Percentiles rank a stretch among this genome's conserved stretches.
phyloP scores from a whole-genome alignment of 345 rosid species.

The Raphanus raphanistrum region DNA sequence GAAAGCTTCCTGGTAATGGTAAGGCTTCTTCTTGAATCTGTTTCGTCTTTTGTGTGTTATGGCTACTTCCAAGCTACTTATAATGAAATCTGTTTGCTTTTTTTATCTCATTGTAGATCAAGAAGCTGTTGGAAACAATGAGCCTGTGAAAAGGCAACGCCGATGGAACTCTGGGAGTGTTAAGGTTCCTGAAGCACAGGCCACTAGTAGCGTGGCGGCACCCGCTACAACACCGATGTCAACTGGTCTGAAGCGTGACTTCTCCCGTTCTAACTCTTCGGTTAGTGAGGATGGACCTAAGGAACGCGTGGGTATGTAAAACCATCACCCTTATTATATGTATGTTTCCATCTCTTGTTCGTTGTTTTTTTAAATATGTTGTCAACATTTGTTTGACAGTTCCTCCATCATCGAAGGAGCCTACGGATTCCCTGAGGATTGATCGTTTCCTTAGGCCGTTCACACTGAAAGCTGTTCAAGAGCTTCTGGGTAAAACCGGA shows the following conservation, averaged over 20 bases:
- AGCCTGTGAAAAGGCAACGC: conserved; percentile 81
- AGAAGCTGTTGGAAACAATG: conserved; percentile 60
- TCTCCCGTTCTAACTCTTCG: conserved; percentile 64
- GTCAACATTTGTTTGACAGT: conserved; percentile 48
- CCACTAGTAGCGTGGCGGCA: conserved; percentile 40
- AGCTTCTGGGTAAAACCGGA: conserved; percentile 90
- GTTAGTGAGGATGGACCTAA: conserved; percentile 67
- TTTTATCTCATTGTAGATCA: conserved; percentile 51
- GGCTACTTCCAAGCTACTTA: background rate
- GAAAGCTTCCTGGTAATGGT: conserved; percentile 69
- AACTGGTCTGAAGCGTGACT: conserved; percentile 53
- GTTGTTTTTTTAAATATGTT: conserved; percentile 7
- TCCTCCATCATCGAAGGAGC: conserved; percentile 78
- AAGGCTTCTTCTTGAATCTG: conserved; percentile 25
- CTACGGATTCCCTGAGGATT: conserved; percentile 79
- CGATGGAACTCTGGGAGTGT: conserved; percentile 79
- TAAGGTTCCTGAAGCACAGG: conserved; percentile 62
- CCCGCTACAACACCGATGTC: conserved; percentile 67
- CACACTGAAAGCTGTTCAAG: conserved; percentile 96
- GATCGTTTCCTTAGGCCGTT: conserved; percentile 94
- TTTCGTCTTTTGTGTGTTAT: background rate
- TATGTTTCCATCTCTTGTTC: conserved; percentile 20
- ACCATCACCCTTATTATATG: background rate
- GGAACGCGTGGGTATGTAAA: conserved; percentile 83
- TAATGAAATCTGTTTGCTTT: conserved; percentile 1